Conservation (phyloP, 805 yeast genomes). For the Huiozyma naganishii region DNA sequence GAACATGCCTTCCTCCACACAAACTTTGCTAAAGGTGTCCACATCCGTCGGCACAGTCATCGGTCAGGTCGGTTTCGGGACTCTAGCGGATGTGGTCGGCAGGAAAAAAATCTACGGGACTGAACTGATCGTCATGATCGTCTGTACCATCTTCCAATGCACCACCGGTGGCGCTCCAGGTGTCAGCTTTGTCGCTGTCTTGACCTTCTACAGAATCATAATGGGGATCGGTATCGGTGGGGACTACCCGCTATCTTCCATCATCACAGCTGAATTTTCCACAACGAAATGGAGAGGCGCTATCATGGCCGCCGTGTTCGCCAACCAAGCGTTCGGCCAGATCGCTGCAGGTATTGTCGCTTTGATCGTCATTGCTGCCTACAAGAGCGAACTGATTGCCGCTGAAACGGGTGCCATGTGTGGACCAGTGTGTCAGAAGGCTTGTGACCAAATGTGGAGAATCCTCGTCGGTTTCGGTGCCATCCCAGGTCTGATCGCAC, state of each 20-base stretch:
- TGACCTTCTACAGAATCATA: slow-evolving; percentile 68
- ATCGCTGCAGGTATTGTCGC: slow-evolving; percentile 79
- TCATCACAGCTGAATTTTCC: slow-evolving; percentile 84
- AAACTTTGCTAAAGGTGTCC: slow-evolving; percentile 71
- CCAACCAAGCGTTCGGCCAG: slow-evolving; percentile 97
- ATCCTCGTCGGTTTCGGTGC: slow-evolving; percentile 79
- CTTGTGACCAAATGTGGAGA: slow-evolving; percentile 94
- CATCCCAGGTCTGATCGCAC: slow-evolving; percentile 76
- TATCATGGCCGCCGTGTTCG: slow-evolving; percentile 90
- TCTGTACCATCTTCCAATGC: slow-evolving; percentile 72
- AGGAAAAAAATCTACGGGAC: slow-evolving; percentile 81
- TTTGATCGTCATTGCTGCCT: slow-evolving; percentile 63
- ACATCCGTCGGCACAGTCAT: slow-evolving; percentile 91
- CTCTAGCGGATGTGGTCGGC: slow-evolving; percentile 70
- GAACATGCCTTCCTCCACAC: slow-evolving; percentile 56
- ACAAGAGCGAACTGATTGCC: slow-evolving; percentile 46
- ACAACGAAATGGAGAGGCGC: slow-evolving; percentile 98
- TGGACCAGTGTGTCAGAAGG: slow-evolving; percentile 55
- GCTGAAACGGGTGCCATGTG: slow-evolving; percentile 52
- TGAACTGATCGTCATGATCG: slow-evolving; percentile 76
- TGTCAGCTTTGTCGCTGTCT: slow-evolving; percentile 59
- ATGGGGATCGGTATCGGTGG: slow-evolving; percentile 98
- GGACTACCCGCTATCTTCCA: slow-evolving; percentile 90
- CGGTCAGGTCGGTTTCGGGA: slow-evolving; percentile 82
- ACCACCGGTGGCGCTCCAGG: slow-evolving; percentile 61